These are phyloP conservation scores for Rutstroemia sp. DNA, from an alignment of 2,329 filamentous ascomycete species.

Conservation along the genomic window DNA sequence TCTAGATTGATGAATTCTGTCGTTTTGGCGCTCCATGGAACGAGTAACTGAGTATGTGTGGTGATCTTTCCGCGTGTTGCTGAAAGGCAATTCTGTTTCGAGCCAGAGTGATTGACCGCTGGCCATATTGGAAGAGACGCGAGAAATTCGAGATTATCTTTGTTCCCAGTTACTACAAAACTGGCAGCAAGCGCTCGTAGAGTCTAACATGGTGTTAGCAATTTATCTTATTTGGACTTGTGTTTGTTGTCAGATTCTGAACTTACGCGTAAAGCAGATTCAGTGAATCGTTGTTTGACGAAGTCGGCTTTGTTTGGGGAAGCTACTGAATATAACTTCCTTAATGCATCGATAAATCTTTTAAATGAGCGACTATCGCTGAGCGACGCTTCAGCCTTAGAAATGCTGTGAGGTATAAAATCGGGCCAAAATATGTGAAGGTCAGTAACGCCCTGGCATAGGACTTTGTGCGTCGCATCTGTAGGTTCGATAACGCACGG, in stretches of 20 bases:
- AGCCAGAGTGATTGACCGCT: not conserved
- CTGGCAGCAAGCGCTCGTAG: not conserved
- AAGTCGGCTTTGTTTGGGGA: not conserved
- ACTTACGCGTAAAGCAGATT: no score
- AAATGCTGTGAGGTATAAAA: constrained; percentile 14
- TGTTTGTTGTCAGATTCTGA: not conserved
- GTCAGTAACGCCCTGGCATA: constrained; percentile 15
- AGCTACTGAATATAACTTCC: constrained; percentile 3
- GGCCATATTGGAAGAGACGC: constrained; percentile 18
- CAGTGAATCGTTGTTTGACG: not conserved
- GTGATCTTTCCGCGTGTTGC: constrained; percentile 15
- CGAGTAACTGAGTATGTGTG: constrained; percentile 13
- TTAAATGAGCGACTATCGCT: constrained; percentile 7
- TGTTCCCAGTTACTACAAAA: not conserved
- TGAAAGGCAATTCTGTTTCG: not conserved
- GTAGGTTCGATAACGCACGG: constrained; percentile 16
- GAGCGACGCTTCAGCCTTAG: constrained; percentile 5
- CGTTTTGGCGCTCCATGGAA: constrained; percentile 19
- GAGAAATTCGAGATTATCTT: constrained; percentile 2
- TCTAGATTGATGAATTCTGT: constrained; percentile 14
- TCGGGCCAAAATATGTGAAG: constrained; percentile 12
- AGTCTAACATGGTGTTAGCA: no score
- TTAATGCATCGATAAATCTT: constrained; percentile 15
- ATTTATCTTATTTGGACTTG: not conserved
- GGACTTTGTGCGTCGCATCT: not conserved